Conservation (phyloP, 768 basidiomycete species). For the Phylloporus sp. region DNA sequence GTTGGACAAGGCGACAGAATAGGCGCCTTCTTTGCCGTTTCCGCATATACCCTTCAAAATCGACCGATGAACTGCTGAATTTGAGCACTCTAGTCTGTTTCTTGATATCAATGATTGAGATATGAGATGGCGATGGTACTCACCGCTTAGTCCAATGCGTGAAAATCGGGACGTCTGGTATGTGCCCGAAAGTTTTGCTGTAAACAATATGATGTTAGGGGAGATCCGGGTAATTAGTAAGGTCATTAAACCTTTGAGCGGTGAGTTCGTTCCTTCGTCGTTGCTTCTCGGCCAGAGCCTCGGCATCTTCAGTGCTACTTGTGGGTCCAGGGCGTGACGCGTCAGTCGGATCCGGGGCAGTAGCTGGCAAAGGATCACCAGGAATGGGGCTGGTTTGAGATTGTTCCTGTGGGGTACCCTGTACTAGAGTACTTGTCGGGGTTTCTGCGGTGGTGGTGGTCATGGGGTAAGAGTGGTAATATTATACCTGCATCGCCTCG, state of each 20-base stretch:
- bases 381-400: not conserved
- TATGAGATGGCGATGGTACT: not conserved
- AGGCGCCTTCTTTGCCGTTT: conserved; percentile 4
- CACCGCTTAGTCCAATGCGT: conserved; percentile 17
- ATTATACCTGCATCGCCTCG: not conserved
- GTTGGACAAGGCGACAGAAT: conserved; percentile 20
- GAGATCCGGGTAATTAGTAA: not conserved
- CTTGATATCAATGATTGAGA: not conserved
- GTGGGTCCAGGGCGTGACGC: not conserved
- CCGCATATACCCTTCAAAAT: conserved; percentile 19
- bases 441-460: conserved; percentile 16
- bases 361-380: not conserved
- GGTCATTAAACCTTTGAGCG: conserved; percentile 1
- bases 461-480: conserved; percentile 1
- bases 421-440: not conserved
- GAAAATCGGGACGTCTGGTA: conserved; percentile 24
- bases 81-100: conserved; percentile 6
- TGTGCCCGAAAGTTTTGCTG: conserved; percentile 24
- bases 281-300: not conserved
- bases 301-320: not conserved
- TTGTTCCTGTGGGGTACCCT: not conserved
- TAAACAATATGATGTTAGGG: not conserved
- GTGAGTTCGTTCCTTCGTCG: not conserved
- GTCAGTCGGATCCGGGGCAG: not conserved
- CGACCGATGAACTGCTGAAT: conserved; percentile 18